phyloP scores from a whole-genome alignment of 2,329 filamentous ascomycete species.

The Ophiostoma piceae region DNA sequence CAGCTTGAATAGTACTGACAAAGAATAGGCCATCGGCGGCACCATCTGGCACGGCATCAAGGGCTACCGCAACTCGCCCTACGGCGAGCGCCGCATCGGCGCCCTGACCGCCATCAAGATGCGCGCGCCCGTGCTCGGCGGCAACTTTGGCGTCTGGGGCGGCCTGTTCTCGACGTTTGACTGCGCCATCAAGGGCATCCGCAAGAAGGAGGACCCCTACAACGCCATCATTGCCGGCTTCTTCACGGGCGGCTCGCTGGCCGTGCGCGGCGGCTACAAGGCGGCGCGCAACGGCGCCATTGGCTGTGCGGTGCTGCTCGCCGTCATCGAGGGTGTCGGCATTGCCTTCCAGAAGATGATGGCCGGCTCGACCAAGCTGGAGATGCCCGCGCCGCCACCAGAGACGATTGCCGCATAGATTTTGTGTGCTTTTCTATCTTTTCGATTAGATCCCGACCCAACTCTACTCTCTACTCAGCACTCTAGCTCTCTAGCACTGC shows the following conservation, averaged over 20 bases:
- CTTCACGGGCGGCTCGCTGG: constrained; percentile 88
- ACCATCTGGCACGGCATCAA: constrained; percentile 97
- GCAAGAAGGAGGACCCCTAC: constrained; percentile 96
- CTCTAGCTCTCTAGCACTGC: not conserved
- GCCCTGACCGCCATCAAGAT: constrained; percentile 97
- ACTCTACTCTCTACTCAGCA: constrained; percentile 6
- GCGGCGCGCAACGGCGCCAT: constrained; percentile 93
- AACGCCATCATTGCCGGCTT: constrained; percentile 97
- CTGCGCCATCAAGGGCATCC: constrained; percentile 88
- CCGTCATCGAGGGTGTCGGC: constrained; percentile 94
- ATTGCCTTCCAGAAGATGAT: constrained; percentile 95
- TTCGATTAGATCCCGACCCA: not conserved
- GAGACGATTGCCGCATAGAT: constrained; percentile 10
- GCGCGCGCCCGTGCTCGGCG: constrained; percentile 88
- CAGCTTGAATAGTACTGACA: too few relatives aligned
- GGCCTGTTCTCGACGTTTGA: constrained; percentile 94
- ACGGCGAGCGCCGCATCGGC: constrained; percentile 92
- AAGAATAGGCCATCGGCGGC: constrained; percentile 61
- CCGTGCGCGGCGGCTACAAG: constrained; percentile 85
- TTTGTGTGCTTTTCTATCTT: not conserved
- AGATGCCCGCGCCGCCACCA: constrained; percentile 36
- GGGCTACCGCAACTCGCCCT: constrained; percentile 81
- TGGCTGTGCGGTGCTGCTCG: constrained; percentile 87
- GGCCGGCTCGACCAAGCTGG: constrained; percentile 79
- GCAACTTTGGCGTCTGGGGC: constrained; percentile 98